phyloP scores from a whole-genome alignment of 768 basidiomycete genomes.

The Panus rudis region DNA sequence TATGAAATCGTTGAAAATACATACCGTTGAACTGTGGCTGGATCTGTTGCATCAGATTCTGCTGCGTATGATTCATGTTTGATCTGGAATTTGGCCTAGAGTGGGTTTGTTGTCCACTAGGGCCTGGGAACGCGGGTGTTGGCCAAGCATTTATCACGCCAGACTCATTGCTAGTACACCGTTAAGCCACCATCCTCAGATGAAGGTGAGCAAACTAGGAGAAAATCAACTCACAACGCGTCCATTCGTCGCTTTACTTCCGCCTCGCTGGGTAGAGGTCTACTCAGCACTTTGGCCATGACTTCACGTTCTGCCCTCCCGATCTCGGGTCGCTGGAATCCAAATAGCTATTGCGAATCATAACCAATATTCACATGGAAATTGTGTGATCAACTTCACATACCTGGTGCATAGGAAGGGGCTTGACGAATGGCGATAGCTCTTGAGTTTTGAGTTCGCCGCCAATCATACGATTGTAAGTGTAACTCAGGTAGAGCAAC shows the following conservation, averaged over 20 bases:
- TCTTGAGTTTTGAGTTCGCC: constrained; percentile 46
- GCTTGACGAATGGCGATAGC: constrained; percentile 53
- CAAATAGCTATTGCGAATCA: constrained; percentile 32
- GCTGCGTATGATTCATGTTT: too few relatives aligned
- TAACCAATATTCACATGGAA: neutral
- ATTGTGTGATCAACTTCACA: constrained; percentile 6
- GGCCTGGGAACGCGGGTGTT: neutral
- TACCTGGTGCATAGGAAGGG: constrained; percentile 35
- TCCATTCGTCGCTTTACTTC: constrained; percentile 35
- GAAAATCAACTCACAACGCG: constrained; percentile 52
- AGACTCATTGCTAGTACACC: neutral
- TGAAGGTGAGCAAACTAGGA: too few relatives aligned
- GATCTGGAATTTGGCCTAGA: neutral
- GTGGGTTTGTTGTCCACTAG: neutral
- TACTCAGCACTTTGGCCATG: constrained; percentile 47
- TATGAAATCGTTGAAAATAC: too few relatives aligned
- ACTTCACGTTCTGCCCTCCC: constrained; percentile 35
- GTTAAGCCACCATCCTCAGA: neutral
- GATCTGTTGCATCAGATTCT: too few relatives aligned
- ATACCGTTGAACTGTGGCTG: too few relatives aligned
- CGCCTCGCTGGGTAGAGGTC: constrained; percentile 36
- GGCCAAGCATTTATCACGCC: neutral
- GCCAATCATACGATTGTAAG: constrained; percentile 41
- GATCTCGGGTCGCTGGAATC: constrained; percentile 36
- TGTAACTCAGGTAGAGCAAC: constrained; percentile 54